Conservation (phyloP, 78 protist genomes). For the Dictyostelium citrinum region DNA sequence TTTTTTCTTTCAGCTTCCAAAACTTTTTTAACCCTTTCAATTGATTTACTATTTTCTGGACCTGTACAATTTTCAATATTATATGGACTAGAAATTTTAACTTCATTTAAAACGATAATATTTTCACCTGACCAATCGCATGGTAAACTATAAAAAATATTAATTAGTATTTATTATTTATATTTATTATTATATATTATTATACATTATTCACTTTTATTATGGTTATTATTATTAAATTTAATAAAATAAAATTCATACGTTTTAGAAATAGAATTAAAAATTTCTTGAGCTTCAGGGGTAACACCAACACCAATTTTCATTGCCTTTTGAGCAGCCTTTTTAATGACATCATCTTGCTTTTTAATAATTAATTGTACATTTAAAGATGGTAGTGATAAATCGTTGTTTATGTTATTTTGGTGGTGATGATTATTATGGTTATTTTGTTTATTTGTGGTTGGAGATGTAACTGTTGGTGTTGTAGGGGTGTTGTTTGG, state of each 20-base stretch:
- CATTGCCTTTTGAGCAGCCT: conserved; percentile 20
- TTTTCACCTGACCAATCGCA: conserved; percentile 65
- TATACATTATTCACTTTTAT: not conserved
- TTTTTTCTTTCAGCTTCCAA: conserved; percentile 57
- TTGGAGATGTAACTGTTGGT: not conserved
- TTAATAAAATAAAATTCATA: not conserved
- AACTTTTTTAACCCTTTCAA: conserved; percentile 65
- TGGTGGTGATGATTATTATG: not conserved
- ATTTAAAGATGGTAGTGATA: conserved; percentile 41
- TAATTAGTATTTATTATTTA: not conserved
- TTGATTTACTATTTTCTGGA: not conserved
- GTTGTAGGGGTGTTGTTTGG: not conserved
- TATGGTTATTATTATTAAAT: not conserved
- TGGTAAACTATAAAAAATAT: conserved; percentile 39
- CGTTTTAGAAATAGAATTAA: conserved; percentile 53
- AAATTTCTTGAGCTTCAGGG: conserved; percentile 71
- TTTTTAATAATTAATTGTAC: conserved; percentile 22
- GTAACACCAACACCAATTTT: conserved; percentile 66
- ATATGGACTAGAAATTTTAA: conserved; percentile 66
- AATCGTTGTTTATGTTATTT: not conserved
- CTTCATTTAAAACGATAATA: conserved; percentile 60
- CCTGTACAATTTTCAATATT: conserved; percentile 66
- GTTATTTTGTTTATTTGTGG: not conserved
- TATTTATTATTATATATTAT: not conserved
- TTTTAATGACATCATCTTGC: conserved; percentile 20